Evolutionary conservation across 1,284 basidiomycete species (phyloP).

Genomic region (Cryptococcus hybrid): DNA sequence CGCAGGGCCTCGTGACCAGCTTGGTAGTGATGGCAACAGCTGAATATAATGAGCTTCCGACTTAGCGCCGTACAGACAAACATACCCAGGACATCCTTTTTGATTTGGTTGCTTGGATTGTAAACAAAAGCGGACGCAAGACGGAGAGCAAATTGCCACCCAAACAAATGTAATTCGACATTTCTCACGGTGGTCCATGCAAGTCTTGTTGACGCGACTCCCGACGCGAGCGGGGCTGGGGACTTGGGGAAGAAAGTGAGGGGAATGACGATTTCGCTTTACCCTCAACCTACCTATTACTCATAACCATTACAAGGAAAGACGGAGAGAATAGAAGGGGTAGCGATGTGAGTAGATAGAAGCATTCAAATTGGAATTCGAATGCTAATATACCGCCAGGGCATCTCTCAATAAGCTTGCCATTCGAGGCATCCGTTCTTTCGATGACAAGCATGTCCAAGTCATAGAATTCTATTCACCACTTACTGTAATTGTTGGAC

Average conservation of each 20-base stretch:
- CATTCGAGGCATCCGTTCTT: conserved; percentile 69
- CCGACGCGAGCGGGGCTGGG: neutral
- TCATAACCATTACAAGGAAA: neutral
- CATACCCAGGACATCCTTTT: conserved; percentile 32
- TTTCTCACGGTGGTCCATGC: conserved; percentile 9
- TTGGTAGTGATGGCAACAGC: conserved; percentile 20
- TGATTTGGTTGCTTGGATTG: neutral
- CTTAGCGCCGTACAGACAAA: neutral
- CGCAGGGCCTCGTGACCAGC: conserved; percentile 21
- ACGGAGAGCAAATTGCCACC: conserved; percentile 5
- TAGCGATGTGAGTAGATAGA: neutral
- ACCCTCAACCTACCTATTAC: no score
- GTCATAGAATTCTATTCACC: conserved; percentile 98
- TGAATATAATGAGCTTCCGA: neutral
- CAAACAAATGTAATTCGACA: neutral
- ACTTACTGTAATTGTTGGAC: conserved; percentile 97
- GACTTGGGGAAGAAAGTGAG: no score
- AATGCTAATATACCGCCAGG: conserved; percentile 54
- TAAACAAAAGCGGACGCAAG: neutral
- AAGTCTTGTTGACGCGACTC: neutral
- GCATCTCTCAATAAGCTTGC: conserved; percentile 84
- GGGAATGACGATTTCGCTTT: no score
- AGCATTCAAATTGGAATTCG: neutral
- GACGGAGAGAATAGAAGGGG: neutral
- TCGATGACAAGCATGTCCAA: conserved; percentile 90